A percentile compares a stretch with the other conserved stretches of the same genome.
phyloP scores from a whole-genome alignment of 2,329 filamentous ascomycete species.

The Tetracladium maxilliforme region DNA sequence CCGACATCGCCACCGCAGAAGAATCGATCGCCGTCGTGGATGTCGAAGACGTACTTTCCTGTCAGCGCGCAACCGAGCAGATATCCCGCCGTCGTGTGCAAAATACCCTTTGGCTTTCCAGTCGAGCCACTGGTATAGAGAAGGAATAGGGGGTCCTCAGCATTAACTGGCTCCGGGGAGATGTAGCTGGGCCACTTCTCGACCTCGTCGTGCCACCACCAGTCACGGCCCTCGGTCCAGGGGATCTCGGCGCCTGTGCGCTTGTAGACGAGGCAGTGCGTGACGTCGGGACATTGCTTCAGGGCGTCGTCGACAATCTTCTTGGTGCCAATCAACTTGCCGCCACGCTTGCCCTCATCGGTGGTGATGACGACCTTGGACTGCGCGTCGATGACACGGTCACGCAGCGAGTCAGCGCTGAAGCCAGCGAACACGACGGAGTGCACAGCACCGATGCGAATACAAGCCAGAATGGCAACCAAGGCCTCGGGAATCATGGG shows the following conservation, averaged over 20 bases:
- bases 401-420: conserved; percentile 87
- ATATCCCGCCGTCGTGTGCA: conserved; percentile 95
- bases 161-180: conserved; percentile 74
- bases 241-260: conserved; percentile 87
- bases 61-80: conserved; percentile 86
- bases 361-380: conserved; percentile 93
- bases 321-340: conserved; percentile 95
- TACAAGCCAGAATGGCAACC: conserved; percentile 78
- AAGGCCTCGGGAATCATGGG: conserved; percentile 98
- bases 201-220: conserved; percentile 98
- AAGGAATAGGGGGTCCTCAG: conserved; percentile 92
- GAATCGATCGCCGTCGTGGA: conserved; percentile 84
- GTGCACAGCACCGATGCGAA: conserved; percentile 88
- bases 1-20: conserved; percentile 98
- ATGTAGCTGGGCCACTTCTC: conserved; percentile 94
- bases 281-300: conserved; percentile 86
- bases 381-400: conserved; percentile 82
- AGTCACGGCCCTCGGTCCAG: conserved; percentile 76
- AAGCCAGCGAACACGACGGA: conserved; percentile 97
- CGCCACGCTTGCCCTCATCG: conserved; percentile 94
- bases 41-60: conserved; percentile 97
- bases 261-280: conserved; percentile 80
- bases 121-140: conserved; percentile 97
- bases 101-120: conserved; percentile 95
- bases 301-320: conserved; percentile 97